These are phyloP conservation scores for Hymenoscyphus fraxineus DNA, from an alignment of 2,329 filamentous ascomycete genomes.

Conservation along the genomic window DNA sequence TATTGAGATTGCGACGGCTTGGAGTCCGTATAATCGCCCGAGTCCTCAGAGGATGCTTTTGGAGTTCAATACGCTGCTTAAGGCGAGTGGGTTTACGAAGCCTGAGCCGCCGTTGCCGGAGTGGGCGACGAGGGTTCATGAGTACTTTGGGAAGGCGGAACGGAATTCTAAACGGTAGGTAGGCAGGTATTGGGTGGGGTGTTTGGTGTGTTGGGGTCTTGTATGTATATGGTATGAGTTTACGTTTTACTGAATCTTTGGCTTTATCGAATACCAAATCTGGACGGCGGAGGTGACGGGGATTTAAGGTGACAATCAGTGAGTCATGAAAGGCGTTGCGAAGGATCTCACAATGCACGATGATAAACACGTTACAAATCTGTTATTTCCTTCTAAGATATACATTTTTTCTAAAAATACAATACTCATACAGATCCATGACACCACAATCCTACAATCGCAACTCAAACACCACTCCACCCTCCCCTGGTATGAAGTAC, in stretches of 20 bases:
- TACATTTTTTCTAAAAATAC: too few relatives aligned
- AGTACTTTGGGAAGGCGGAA: slow-evolving; percentile 18
- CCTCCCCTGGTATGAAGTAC: too few relatives aligned
- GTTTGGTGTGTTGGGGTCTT: neutral
- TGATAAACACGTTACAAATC: too few relatives aligned
- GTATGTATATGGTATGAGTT: neutral
- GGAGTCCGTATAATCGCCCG: slow-evolving; percentile 11
- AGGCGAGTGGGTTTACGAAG: slow-evolving; percentile 7
- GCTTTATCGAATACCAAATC: too few relatives aligned
- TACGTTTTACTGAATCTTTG: neutral
- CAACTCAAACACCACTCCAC: too few relatives aligned
- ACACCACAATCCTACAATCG: too few relatives aligned
- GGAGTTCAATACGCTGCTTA: slow-evolving; percentile 8
- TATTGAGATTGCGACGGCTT: slow-evolving; percentile 12
- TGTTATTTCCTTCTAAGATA: too few relatives aligned
- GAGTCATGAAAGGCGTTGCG: too few relatives aligned
- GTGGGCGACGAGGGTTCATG: slow-evolving; percentile 25
- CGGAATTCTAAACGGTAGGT: neutral
- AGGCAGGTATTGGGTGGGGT: neutral
- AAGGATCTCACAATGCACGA: too few relatives aligned
- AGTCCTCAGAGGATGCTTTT: slow-evolving; percentile 9
- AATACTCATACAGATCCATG: too few relatives aligned
- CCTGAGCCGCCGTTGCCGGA: slow-evolving; percentile 15
- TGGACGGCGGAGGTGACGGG: too few relatives aligned
- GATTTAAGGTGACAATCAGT: too few relatives aligned